These are phyloP conservation scores for Podaxis pistillaris DNA, from an alignment of 768 basidiomycete genomes.

Conservation along the genomic window DNA sequence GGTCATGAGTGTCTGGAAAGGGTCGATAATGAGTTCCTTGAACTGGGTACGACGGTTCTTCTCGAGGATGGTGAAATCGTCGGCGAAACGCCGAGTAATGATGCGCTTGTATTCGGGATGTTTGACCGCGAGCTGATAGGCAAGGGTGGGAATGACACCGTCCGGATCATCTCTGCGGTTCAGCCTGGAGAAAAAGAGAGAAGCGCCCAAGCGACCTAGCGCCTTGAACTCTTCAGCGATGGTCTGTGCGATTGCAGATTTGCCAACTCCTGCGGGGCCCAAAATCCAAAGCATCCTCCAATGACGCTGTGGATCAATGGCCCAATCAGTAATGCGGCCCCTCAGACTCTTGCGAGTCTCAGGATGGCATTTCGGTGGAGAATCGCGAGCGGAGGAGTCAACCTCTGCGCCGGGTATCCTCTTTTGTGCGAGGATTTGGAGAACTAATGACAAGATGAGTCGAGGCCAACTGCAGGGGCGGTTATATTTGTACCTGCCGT, in stretches of 20 bases:
- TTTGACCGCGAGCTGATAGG: not conserved
- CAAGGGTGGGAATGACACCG: not conserved
- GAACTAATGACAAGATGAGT: not conserved
- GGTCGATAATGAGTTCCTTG: not conserved
- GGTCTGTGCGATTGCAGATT: not conserved
- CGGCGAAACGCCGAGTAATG: not conserved
- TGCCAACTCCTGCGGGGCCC: not conserved
- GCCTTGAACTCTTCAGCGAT: not conserved
- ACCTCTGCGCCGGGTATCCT: not conserved
- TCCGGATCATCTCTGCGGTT: not conserved
- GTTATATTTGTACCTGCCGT: not conserved
- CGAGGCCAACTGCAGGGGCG: no score
- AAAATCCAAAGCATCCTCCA: not conserved
- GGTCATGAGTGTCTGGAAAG: slow-evolving; percentile 10
- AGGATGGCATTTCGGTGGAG: not conserved
- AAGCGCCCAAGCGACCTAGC: not conserved
- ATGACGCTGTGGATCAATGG: not conserved
- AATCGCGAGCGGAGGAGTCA: not conserved
- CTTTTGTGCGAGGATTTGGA: not conserved
- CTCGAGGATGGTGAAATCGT: not conserved
- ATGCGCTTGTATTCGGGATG: not conserved
- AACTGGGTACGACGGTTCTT: not conserved
- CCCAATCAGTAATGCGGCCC: not conserved
- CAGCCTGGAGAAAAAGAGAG: not conserved
- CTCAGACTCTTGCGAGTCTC: not conserved